Percentiles rank a stretch among this genome's conserved stretches.
Conservation (phyloP, 2,329 filamentous ascomycete species). For the Cylindrodendrum hubeiense region DNA sequence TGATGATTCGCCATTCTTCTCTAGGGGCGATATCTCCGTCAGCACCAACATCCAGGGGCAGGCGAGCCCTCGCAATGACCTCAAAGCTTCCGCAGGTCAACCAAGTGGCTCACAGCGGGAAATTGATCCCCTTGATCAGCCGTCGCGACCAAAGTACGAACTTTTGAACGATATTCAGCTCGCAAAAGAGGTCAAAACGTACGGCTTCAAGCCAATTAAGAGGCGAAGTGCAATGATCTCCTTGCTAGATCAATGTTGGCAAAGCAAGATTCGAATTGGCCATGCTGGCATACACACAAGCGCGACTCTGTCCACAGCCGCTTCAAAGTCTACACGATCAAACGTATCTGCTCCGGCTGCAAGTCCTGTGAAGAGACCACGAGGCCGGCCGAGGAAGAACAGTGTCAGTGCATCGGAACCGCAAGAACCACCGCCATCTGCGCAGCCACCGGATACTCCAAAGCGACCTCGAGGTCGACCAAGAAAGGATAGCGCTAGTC, state of each 20-base stretch:
- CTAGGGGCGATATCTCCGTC: conserved; percentile 37
- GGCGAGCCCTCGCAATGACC: background rate
- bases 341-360: conserved; percentile 12
- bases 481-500: conserved; percentile 49
- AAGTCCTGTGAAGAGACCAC: conserved; percentile 41
- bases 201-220: conserved; percentile 80
- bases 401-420: conserved; percentile 36
- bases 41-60: conserved; percentile 23
- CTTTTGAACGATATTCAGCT: conserved; percentile 73
- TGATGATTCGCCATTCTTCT: conserved; percentile 32
- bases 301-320: conserved; percentile 30
- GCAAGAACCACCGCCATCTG: conserved; percentile 52
- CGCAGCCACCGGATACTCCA: conserved; percentile 48
- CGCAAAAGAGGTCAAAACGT: conserved; percentile 70
- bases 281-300: conserved; percentile 34
- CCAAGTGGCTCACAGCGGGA: background rate
- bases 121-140: conserved; percentile 2
- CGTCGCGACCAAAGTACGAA: conserved; percentile 67
- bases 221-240: conserved; percentile 77
- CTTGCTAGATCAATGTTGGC: conserved; percentile 78
- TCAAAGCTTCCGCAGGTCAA: background rate
- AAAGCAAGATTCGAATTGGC: conserved; percentile 61
- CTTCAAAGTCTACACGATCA: conserved; percentile 30
- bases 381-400: conserved; percentile 51
- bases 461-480: conserved; percentile 57